Evolutionary conservation across 495 filamentous ascomycete species (phyloP), one percentile per base, ranked within the genome.

Genomic region (Penicillium paradoxum): DNA sequence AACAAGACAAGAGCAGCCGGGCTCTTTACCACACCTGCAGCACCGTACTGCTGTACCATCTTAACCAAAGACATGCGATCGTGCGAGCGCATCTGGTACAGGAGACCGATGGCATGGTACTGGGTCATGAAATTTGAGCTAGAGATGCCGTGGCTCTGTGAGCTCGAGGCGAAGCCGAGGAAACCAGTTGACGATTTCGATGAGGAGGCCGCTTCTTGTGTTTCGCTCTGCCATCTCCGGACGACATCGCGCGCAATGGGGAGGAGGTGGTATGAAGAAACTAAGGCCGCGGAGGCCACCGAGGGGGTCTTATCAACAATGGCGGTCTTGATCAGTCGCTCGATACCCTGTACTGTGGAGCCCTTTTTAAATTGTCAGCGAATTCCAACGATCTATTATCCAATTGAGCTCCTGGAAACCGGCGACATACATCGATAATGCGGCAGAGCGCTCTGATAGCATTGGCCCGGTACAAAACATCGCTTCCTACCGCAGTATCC

Each of bases 291-390:
- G 19, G 93, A 97, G 44, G 93, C 95, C 41, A 99, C 95, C 14
- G 93, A 97, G 25, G 95, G 93, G 55, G 89, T 96, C 78, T 96
- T 97, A 79, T 99, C 93, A 64, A 97, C 95, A 67, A 99, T 97
- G 44, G 93, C 95, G 22, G 93, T 99, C 76, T 99, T 99, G 78
- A 99, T 93, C 40, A 95, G 84, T 70, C 93, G 88, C 70, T 99
- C 93, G 61, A 99, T 97, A 48, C 90, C 91, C 79, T 96, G 92
- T 13, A 97, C 93, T 9, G 92, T 98, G n/a, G 89, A 90, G 34
- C 84, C 88, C 90, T 96, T 64, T 53, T 24, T 24, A 21, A 41
- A 42, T 53, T 41, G 50, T 63, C 39, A 66, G 54, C 32, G 18
- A 10, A 40, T 19, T 41, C 29, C 14, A 13, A 51, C 15, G 10